Base-by-base conservation (phyloP, 2,329 filamentous ascomycete species). In the Fusarium sp. region DNA sequence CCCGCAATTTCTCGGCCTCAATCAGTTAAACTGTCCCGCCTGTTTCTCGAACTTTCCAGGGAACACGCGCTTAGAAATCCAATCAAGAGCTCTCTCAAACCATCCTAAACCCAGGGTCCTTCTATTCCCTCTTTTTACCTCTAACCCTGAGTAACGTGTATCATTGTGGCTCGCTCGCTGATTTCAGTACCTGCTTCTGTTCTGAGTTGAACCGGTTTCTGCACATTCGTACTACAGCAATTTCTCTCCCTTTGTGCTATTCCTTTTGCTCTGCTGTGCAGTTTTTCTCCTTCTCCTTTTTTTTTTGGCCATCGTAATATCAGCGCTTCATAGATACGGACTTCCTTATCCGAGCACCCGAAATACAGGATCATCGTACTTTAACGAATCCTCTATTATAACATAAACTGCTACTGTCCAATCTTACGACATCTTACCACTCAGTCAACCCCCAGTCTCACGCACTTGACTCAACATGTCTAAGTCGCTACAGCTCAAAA, bases 401-500 rank as follows among this genome's bases (percentile, higher is more conserved):
- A 11, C 26, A 59, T 46, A 17, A 13, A 17, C 32, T 48, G n/a
- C 32, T 48, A n/a, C 53, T 20, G 12, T 38, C 17, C 20, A 52
- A 38, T 57, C 58, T 59, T 30, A 50, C 45, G 20, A 45, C 45
- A 41, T 40, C 40, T 52, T 18, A 66, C 40, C 18, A 20, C 49
- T 35, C 40, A 35, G 38, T 37, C 37, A 33, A 23, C 23, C 26
- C 32, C 35, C 38, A 33, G 33, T 48, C 53, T 56, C 53, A 56
- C 53, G 38, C 53, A 48, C 30, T 35, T 23, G 32, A 56, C 35
- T 37, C 55, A 60, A 33, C 54, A 81, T 81, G 80, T 78, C 79
- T 18, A 81, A 75, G 59, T 78, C 85, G 4, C 64, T 80, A 1
- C 78, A 79, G 35, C 81, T 88, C 67, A 89, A 88, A 76, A 84